Evolutionary conservation across 177 flowering plant genomes (phyloP).

Genomic region (Vitis hybrid): DNA sequence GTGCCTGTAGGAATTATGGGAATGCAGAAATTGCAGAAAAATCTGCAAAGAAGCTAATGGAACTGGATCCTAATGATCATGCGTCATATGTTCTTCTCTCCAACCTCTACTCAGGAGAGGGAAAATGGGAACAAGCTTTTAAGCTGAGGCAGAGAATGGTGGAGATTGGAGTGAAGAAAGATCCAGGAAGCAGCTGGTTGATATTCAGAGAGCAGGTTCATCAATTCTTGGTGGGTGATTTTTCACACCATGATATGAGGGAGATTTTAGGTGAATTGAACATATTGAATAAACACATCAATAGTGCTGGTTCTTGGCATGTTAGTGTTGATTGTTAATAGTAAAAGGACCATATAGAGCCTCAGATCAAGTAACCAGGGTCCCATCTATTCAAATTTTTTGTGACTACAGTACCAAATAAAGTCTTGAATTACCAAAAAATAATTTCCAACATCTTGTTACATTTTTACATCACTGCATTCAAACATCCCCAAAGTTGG

Average conservation of each 20-base stretch:
- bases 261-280: conserved; percentile 13
- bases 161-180: conserved; percentile 22
- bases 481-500: no score
- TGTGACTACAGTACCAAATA: no score
- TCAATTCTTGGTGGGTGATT: conserved; percentile 17
- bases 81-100: conserved; percentile 28
- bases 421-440: no score
- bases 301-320: not conserved
- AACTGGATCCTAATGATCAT: conserved; percentile 26
- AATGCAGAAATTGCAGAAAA: conserved; percentile 18
- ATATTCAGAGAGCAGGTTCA: conserved; percentile 18
- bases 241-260: conserved; percentile 12
- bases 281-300: conserved; percentile 16
- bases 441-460: no score
- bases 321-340: no score
- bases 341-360: no score
- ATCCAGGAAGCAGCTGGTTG: conserved; percentile 31
- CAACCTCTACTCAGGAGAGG: conserved; percentile 17
- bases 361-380: no score
- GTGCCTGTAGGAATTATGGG: conserved; percentile 24
- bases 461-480: no score
- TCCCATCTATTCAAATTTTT: no score
- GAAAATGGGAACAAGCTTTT: conserved; percentile 25
- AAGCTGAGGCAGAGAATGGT: conserved; percentile 22
- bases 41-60: conserved; percentile 25